Evolutionary conservation across 108 stramenopile species (phyloP).

Genomic region (Cyclotella sp.): DNA sequence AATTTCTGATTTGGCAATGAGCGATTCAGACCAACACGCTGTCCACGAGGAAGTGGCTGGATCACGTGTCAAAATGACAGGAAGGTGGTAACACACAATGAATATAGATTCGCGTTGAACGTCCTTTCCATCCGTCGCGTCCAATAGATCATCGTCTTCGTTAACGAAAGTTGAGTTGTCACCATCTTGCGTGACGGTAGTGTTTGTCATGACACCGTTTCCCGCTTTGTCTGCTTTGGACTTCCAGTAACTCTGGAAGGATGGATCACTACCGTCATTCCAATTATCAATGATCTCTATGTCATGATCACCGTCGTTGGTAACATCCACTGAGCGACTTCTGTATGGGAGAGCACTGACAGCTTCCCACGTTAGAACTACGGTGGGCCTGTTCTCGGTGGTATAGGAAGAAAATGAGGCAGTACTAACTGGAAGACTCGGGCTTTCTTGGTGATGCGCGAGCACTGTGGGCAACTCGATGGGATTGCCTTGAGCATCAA

Average conservation of each 20-base stretch:
- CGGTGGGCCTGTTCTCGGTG: background rate
- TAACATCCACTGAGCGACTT: slow-evolving; percentile 63
- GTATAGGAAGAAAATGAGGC: slow-evolving; percentile 32
- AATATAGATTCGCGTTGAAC: slow-evolving; percentile 62
- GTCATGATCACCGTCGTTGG: slow-evolving; percentile 40
- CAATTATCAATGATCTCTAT: slow-evolving; percentile 70
- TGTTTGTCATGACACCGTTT: slow-evolving; percentile 11
- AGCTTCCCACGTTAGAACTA: slow-evolving; percentile 41
- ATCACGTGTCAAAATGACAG: slow-evolving; percentile 83
- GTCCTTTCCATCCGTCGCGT: slow-evolving; percentile 11
- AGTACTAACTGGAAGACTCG: slow-evolving; percentile 16
- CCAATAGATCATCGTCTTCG: slow-evolving; percentile 53
- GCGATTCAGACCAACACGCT: slow-evolving; percentile 93
- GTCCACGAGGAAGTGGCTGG: slow-evolving; percentile 64
- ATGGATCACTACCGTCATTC: slow-evolving; percentile 67
- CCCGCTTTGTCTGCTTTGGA: background rate
- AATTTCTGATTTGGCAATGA: slow-evolving; percentile 92
- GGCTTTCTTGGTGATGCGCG: background rate
- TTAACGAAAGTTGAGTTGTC: slow-evolving; percentile 18
- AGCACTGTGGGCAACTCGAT: slow-evolving; percentile 17
- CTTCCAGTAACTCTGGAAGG: slow-evolving; percentile 68
- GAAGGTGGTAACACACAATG: slow-evolving; percentile 97
- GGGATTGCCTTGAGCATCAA: slow-evolving; percentile 36
- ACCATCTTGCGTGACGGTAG: slow-evolving; percentile 15
- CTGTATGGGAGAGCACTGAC: slow-evolving; percentile 57